Base-by-base conservation (phyloP, 2,329 filamentous ascomycete species). In the Reticulascus tulasneorum region DNA sequence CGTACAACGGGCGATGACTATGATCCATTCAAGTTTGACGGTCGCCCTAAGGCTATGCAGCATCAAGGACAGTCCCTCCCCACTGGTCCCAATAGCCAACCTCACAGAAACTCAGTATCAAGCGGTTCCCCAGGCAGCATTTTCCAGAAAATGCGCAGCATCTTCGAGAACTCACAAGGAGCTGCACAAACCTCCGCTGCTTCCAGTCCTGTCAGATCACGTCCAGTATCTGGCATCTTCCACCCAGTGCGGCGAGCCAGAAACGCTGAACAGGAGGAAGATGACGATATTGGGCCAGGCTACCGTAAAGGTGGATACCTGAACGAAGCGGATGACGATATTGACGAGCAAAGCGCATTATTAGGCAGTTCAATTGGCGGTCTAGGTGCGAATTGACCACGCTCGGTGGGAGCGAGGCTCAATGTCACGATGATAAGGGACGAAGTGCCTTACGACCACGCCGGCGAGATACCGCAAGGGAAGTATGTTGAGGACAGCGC, bases 81-180 rank as follows among this genome's bases (percentile, higher is more conserved):
- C 18, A 35, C 35, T n/a, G 16, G 31, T 29, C 33, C 28, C 21
- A 22, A 31, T 28, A 35, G 35, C 28, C 31, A 33, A 11, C 24
- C 18, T 6, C n/a, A n/a, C n/a, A 33, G 33, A 23, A 38, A 27
- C 8, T 23, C 39, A 2, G 40, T 40, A 4, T 17, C 44, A 3
- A 27, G 29, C 5, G 37, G 42, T 1, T 51, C 52, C 2, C 47
- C 53, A 2, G 51, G 50, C 9, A 54, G 49, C 11, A 46, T 67
- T 15, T 66, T 67, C 49, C 54, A 60, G 33, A 55, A 57, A 21
- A 62, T 67, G 56, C 57, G 63, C 16, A 63, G 47, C 38, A 59
- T 67, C 25, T 67, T 67, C 34, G 64, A 67, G 43, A 38, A 35
- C 29, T 29, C 23, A 21, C 23, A 33, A 19, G 17, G n/a, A n/a